phyloP scores from a whole-genome alignment of 306 rosid genomes.

The Parietaria judaica region DNA sequence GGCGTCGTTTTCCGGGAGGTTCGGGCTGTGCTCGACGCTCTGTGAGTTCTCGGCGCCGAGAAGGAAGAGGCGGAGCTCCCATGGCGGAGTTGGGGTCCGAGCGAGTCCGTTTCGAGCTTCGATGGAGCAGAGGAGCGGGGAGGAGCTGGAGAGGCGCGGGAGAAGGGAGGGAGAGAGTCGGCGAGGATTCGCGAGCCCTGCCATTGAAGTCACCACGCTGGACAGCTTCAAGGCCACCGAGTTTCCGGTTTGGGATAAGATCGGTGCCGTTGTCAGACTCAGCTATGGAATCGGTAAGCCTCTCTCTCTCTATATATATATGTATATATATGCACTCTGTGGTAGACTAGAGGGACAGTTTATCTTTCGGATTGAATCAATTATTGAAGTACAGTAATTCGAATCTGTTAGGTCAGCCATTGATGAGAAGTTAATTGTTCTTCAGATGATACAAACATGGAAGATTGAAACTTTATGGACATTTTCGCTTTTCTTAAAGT shows the following conservation, averaged over 20 bases:
- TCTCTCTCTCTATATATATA: background rate
- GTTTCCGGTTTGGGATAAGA: slow-evolving; percentile 89
- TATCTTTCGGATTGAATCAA: too few species aligned
- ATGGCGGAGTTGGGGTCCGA: slow-evolving; percentile 22
- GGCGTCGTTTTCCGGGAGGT: slow-evolving; percentile 32
- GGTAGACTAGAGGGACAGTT: too few species aligned
- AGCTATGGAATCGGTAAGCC: slow-evolving; percentile 85
- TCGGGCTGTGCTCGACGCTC: slow-evolving; percentile 31
- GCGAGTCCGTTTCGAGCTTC: slow-evolving; percentile 45
- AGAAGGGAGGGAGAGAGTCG: slow-evolving; percentile 26
- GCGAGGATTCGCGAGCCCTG: slow-evolving; percentile 52
- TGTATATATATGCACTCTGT: background rate
- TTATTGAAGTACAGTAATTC: too few species aligned
- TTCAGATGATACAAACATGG: background rate
- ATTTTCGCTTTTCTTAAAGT: too few species aligned
- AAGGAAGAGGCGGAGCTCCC: slow-evolving; percentile 3
- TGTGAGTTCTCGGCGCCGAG: slow-evolving; percentile 35
- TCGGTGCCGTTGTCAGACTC: slow-evolving; percentile 85
- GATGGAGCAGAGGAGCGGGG: slow-evolving; percentile 57
- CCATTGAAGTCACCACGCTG: slow-evolving; percentile 76
- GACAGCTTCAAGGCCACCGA: slow-evolving; percentile 58
- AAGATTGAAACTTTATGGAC: background rate
- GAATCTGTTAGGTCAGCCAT: too few species aligned
- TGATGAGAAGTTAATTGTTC: background rate
- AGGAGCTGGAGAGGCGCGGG: slow-evolving; percentile 34